Base-by-base conservation (phyloP, 2,329 filamentous ascomycete genomes). In the Cryoendolithus antarcticus region DNA sequence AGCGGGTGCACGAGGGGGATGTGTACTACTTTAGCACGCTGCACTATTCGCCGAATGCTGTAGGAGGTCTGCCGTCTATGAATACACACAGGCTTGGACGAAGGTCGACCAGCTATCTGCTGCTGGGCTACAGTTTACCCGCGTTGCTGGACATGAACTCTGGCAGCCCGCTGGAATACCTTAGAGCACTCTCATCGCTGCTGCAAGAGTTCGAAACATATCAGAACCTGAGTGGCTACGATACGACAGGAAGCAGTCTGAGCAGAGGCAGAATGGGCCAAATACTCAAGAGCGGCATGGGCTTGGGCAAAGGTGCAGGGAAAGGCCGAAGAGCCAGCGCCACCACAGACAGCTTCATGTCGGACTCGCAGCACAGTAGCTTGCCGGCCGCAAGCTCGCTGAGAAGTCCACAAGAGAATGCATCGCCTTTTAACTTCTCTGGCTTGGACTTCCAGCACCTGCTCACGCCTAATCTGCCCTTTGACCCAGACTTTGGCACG, bases 21-120 rank as follows among this genome's bases (percentile, higher is more conserved):
- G 79, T 94, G 32, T 96, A 93, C 67, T 96, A 91, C 88, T 95
- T 96, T 70, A 95, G 95, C 64, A 95, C 91, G 0, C 76, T 94
- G 44, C 82, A 93, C 55, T 94, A 94, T 62, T 84, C 86, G 48
- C 82, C 85, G 53, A 62, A 75, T 21, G 86, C 94, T 60, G 71
- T 96, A 29, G 67, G 74, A 37, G 79, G 80, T 55, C 80, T 95
- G 67, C 80, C 89, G 34, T 93, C 86, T 57, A 89, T 93, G 57
- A 83, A 93, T 42, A 67, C 77, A 3, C 78, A 82, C 47, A 91
- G 89, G 57, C 76, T 95, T 35, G 80, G 85, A 45, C 82, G 88
- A 42, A 84, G 91, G 51, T 89, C 91, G 29, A 93, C 86, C 37
- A 94, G 94, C 60, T 93, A 89, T 60, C 77, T 98, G 41, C 74